Conservation (phyloP, 2,329 filamentous ascomycete genomes). For the Erysiphe pisi region DNA sequence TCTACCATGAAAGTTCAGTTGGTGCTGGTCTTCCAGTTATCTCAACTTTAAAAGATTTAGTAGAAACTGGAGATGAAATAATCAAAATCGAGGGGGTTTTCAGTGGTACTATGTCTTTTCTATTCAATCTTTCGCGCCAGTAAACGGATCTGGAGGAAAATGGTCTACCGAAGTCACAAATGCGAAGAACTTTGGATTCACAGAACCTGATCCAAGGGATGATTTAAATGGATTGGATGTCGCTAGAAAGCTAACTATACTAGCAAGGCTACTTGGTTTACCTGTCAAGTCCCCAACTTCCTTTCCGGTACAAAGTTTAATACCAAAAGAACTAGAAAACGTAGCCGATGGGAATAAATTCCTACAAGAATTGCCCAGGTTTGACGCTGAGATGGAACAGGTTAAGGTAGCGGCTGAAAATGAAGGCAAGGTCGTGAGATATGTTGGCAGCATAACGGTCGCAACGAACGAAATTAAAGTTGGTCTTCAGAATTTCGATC, state of each 20-base stretch:
- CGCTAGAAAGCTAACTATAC: conserved; percentile 89
- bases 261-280: conserved; percentile 75
- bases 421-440: conserved; percentile 84
- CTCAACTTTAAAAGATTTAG: conserved; percentile 85
- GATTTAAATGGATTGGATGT: conserved; percentile 83
- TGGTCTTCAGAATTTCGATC: conserved; percentile 78
- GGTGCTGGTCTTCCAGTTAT: conserved; percentile 89
- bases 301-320: conserved; percentile 89
- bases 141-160: conserved; percentile 60
- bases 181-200: conserved; percentile 87
- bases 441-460: conserved; percentile 87
- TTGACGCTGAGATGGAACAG: conserved; percentile 81
- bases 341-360: conserved; percentile 74
- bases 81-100: conserved; percentile 94
- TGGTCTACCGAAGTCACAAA: conserved; percentile 89
- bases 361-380: conserved; percentile 64
- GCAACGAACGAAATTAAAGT: conserved; percentile 74
- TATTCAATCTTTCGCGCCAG: conserved; percentile 94
- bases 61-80: conserved; percentile 84
- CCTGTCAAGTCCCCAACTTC: conserved; percentile 71
- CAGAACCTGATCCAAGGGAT: conserved; percentile 75
- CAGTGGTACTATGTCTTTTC: conserved; percentile 93
- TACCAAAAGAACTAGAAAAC: conserved; percentile 74
- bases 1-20: conserved; percentile 93
- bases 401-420: conserved; percentile 74